Conservation (phyloP, 1,284 basidiomycete genomes). For the Meira miltonrushii region DNA sequence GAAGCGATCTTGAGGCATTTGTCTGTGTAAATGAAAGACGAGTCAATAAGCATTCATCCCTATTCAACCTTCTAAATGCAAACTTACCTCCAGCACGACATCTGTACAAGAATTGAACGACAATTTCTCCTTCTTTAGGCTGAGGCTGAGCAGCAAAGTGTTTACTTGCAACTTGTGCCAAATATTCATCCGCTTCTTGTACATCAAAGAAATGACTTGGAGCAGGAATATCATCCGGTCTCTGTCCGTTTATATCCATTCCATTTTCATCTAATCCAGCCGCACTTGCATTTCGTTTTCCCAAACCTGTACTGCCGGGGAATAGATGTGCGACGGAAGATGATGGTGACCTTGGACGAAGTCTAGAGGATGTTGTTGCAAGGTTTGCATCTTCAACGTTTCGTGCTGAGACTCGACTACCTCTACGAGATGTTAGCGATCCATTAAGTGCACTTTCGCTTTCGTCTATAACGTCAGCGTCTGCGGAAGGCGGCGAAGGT, state of each 20-base stretch:
- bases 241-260: conserved; percentile 6
- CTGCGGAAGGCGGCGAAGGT: not conserved
- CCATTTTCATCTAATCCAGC: conserved; percentile 11
- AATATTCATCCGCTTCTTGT: conserved; percentile 32
- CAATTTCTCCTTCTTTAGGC: conserved; percentile 45
- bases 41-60: not conserved
- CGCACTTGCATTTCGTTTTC: conserved; percentile 1
- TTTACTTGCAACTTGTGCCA: conserved; percentile 30
- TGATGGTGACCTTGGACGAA: conserved; percentile 17
- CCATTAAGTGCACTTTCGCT: not conserved
- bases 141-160: conserved; percentile 38
- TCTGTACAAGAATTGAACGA: conserved; percentile 43
- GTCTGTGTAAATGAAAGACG: not conserved
- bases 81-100: conserved; percentile 38
- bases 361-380: conserved; percentile 1
- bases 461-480: not conserved
- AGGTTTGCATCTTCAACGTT: not conserved
- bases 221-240: conserved; percentile 27
- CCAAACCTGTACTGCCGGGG: conserved; percentile 18
- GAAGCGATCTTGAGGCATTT: conserved; percentile 1
- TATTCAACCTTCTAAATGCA: not conserved
- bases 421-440: no score
- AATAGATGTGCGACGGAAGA: conserved; percentile 16
- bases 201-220: conserved; percentile 39
- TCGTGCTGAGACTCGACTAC: not conserved